Conservation (phyloP, 2,329 filamentous ascomycete genomes). For the Fusarium cicatricum region DNA sequence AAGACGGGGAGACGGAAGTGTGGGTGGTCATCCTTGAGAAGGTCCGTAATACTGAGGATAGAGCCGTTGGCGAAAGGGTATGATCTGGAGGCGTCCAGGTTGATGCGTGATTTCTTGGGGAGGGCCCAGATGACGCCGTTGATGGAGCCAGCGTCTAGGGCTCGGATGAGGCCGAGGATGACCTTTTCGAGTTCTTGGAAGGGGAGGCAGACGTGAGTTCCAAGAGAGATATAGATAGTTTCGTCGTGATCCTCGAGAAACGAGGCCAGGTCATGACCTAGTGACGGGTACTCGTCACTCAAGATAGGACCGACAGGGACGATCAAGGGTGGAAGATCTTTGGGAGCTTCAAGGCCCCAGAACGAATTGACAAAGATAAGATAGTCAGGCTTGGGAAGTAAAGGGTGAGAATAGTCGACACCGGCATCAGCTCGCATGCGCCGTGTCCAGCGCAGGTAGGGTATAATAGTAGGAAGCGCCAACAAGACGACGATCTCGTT, state of each 20-base stretch:
- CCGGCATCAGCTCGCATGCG: constrained; percentile 47
- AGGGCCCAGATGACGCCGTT: constrained; percentile 53
- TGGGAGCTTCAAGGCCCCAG: constrained; percentile 52
- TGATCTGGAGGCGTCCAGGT: constrained; percentile 31
- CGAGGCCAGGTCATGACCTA: constrained; percentile 36
- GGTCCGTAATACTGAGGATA: constrained; percentile 5
- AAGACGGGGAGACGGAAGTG: constrained; percentile 47
- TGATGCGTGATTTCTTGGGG: constrained; percentile 35
- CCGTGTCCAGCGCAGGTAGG: constrained; percentile 43
- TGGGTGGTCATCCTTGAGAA: constrained; percentile 44
- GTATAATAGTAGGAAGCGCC: constrained; percentile 43
- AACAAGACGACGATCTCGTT: constrained; percentile 47
- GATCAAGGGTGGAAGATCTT: constrained; percentile 52
- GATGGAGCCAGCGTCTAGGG: constrained; percentile 41
- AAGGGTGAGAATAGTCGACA: constrained; percentile 43
- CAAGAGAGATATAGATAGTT: constrained; percentile 52
- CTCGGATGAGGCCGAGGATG: constrained; percentile 43
- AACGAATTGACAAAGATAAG: constrained; percentile 55
- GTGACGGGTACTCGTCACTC: constrained; percentile 44
- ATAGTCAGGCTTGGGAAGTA: constrained; percentile 49
- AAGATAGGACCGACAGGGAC: constrained; percentile 52
- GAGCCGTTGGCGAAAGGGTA: constrained; percentile 22
- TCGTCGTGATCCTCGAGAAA: constrained; percentile 46
- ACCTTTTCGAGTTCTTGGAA: constrained; percentile 44
- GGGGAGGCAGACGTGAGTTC: constrained; percentile 51